Conservation (phyloP, 345 rosid species). For the Microcos paniculata region DNA sequence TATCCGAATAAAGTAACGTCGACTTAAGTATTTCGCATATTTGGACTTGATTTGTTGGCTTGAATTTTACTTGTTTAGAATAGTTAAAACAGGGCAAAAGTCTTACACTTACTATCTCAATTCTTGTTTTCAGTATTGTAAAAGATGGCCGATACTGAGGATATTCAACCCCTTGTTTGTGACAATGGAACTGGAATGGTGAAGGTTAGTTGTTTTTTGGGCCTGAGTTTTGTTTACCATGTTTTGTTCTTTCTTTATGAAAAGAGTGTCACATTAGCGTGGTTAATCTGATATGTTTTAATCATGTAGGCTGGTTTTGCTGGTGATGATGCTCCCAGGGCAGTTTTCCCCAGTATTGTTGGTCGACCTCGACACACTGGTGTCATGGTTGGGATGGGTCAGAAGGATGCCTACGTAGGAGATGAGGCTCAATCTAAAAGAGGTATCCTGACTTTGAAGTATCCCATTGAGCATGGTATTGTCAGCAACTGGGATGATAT, state of each 20-base stretch:
- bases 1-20: background rate
- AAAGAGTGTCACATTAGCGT: background rate
- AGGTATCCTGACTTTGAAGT: constrained; percentile 46
- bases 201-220: constrained; percentile 11
- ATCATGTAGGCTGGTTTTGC: constrained; percentile 46
- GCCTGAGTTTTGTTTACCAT: background rate
- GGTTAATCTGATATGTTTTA: background rate
- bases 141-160: constrained; percentile 25
- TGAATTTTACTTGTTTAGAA: background rate
- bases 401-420: constrained; percentile 83
- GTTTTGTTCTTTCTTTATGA: background rate
- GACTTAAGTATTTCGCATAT: background rate
- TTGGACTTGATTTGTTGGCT: background rate
- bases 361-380: constrained; percentile 33
- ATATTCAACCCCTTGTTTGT: constrained; percentile 25
- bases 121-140: constrained; percentile 9
- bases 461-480: constrained; percentile 50
- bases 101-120: background rate
- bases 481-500: constrained; percentile 60
- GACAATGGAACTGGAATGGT: constrained; percentile 29
- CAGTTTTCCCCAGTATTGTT: constrained; percentile 49
- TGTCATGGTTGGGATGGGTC: constrained; percentile 47
- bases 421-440: constrained; percentile 50
- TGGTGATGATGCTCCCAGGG: constrained; percentile 55
- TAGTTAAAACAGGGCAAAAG: background rate